Conservation (phyloP, 169 alveolate genomes). For the Plasmodium malariae region DNA sequence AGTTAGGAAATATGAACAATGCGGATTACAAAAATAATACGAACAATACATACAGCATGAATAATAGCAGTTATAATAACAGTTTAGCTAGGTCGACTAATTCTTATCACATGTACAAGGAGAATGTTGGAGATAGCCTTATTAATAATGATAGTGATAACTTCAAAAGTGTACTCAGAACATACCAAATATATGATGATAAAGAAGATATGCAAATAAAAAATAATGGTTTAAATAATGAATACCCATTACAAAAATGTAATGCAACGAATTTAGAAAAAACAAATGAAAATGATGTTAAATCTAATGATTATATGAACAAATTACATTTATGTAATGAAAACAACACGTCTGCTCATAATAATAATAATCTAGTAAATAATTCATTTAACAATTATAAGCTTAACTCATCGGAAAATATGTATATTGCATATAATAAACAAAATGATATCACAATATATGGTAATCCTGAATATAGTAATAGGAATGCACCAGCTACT, state of each 20-base stretch:
- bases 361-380: background rate
- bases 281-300: background rate
- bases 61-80: background rate
- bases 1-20: background rate
- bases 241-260: background rate
- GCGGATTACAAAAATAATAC: background rate
- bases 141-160: background rate
- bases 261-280: background rate
- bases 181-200: background rate
- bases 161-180: background rate
- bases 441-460: background rate
- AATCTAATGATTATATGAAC: background rate
- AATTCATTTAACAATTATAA: background rate
- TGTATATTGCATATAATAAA: background rate
- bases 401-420: background rate
- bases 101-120: background rate
- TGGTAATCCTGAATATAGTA: background rate
- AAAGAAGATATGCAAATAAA: background rate
- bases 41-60: background rate
- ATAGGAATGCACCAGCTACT: background rate
- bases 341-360: background rate
- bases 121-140: too few relatives aligned
- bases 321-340: background rate
- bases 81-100: background rate
- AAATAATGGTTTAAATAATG: background rate